Evolutionary conservation across 2,329 filamentous ascomycete genomes (phyloP), one percentile per base, ranked within the genome.

Genomic region (Verticillium albo-atrum): DNA sequence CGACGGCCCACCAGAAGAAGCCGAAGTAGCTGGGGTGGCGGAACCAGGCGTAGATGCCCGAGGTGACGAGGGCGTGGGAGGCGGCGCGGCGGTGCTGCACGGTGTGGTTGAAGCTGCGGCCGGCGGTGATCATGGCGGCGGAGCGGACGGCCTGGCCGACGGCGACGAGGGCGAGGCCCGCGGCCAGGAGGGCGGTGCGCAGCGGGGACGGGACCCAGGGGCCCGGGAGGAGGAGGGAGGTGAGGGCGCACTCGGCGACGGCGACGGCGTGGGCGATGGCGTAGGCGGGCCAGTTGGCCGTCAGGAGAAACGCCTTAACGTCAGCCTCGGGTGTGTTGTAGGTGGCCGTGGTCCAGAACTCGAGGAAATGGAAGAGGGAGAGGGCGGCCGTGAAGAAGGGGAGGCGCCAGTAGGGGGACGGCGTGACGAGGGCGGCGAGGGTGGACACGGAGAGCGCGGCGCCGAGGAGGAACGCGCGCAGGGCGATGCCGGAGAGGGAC

Each of bases 1-100:
- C 95, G n/a, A 98, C 70, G 0, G 91, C 92, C 94, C 94, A 99
- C 87, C 92, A 98, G 75, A 97, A 99, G 78, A 97, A 99, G 3
- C 94, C 95, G 77, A 98, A 97, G 75, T 99, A 99, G 61, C 89
- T 90, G 14, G 95, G 95, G 74, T 99, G 95, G 26, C 95, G 81
- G 57, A 96, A 77, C 52, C 83, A 73, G 7, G 79, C 77, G 73
- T 98, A 99, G 34, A 98, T 77, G 1, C 95, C 95, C 28, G 79
- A 79, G 0, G 89, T 96, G 3, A 99, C 90, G n/a, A 99, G 82
- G 54, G 80, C 80, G 73, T 99, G 95, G 1, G 85, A 86, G 7
- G 74, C 73, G 4, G 86, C 82, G 68, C 87, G 89, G 62, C 80
- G 85, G 63, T 84, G 85, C 74, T 95, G 91, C 9, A 97, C 87